Evolutionary conservation across 768 basidiomycete species (phyloP).

Genomic region (Daedaleopsis sinensis): DNA sequence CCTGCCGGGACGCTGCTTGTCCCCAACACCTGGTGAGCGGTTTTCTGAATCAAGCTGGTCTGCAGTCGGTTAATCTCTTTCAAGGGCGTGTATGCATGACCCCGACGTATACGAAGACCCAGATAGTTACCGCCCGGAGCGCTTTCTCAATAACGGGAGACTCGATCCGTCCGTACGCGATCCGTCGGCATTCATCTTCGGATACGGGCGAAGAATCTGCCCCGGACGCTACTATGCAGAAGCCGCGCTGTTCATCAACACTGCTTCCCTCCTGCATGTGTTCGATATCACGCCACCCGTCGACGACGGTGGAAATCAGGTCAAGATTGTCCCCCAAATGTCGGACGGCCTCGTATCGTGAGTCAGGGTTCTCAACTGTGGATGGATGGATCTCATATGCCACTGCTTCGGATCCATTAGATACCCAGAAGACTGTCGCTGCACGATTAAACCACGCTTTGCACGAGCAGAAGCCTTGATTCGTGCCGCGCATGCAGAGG

Average conservation of each 20-base stretch:
- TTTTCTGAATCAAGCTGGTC: no score
- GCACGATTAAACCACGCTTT: conserved; percentile 9
- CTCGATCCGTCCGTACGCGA: conserved; percentile 7
- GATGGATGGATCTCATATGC: background rate
- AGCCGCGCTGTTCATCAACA: conserved; percentile 14
- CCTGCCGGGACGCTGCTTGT: conserved; percentile 6
- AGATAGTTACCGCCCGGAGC: conserved; percentile 9
- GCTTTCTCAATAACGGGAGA: conserved; percentile 9
- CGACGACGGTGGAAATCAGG: conserved; percentile 5
- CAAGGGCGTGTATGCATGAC: conserved; percentile 11
- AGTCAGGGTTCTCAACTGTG: background rate
- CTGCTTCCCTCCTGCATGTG: conserved; percentile 14
- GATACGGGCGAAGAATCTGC: conserved; percentile 15
- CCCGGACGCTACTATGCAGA: conserved; percentile 7
- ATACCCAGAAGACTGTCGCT: conserved; percentile 1
- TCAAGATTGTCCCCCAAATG: background rate
- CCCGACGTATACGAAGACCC: conserved; percentile 11
- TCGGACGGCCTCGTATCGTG: conserved; percentile 6
- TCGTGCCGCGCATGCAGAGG: background rate
- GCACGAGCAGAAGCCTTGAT: conserved; percentile 3
- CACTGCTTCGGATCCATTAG: background rate
- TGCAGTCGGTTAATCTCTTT: no score
- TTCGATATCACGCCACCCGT: conserved; percentile 16
- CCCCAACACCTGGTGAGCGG: conserved; percentile 13
- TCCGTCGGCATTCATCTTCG: conserved; percentile 9